Evolutionary conservation across 2,329 filamentous ascomycete genomes (phyloP).

Genomic region (Sporothrix brunneoviolacea): DNA sequence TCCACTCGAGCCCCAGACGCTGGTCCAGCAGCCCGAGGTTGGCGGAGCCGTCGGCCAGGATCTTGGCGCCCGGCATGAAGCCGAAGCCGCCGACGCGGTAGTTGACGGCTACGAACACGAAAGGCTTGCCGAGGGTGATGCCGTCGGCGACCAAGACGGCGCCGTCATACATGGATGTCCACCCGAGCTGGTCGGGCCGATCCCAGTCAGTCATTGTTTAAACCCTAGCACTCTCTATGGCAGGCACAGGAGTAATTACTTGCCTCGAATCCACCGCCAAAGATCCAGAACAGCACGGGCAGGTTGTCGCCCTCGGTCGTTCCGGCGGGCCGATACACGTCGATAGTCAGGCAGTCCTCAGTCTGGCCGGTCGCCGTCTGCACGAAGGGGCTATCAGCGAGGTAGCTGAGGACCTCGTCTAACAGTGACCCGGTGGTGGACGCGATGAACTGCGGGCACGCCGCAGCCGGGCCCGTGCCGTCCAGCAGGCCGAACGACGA

Average conservation of each 20-base stretch:
- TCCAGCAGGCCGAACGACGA: slow-evolving; percentile 52
- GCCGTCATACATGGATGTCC: slow-evolving; percentile 46
- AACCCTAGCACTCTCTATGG: no score
- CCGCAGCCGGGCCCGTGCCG: slow-evolving; percentile 47
- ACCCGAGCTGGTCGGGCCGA: slow-evolving; percentile 40
- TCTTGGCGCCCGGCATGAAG: slow-evolving; percentile 62
- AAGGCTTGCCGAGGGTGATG: slow-evolving; percentile 49
- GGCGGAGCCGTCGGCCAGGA: slow-evolving; percentile 55
- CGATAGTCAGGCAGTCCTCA: slow-evolving; percentile 60
- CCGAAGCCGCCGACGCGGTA: slow-evolving; percentile 72
- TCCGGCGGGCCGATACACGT: slow-evolving; percentile 52
- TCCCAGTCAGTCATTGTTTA: no score
- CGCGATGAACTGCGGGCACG: not conserved
- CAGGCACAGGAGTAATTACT: no score
- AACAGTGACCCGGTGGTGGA: not conserved
- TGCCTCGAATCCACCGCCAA: slow-evolving; percentile 56
- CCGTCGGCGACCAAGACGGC: slow-evolving; percentile 39
- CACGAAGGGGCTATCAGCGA: slow-evolving; percentile 51
- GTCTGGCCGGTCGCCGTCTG: slow-evolving; percentile 45
- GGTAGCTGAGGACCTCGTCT: not conserved
- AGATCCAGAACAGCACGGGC: slow-evolving; percentile 66
- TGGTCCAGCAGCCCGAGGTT: slow-evolving; percentile 72
- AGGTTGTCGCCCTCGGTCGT: slow-evolving; percentile 49
- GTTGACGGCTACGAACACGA: slow-evolving; percentile 71
- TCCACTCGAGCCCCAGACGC: slow-evolving; percentile 65